A percentile compares a stretch with the other conserved stretches of the same genome.
These are phyloP conservation scores for Fraxinus quadrangulata DNA, from an alignment of 257 asterid species.

Conservation along the genomic window DNA sequence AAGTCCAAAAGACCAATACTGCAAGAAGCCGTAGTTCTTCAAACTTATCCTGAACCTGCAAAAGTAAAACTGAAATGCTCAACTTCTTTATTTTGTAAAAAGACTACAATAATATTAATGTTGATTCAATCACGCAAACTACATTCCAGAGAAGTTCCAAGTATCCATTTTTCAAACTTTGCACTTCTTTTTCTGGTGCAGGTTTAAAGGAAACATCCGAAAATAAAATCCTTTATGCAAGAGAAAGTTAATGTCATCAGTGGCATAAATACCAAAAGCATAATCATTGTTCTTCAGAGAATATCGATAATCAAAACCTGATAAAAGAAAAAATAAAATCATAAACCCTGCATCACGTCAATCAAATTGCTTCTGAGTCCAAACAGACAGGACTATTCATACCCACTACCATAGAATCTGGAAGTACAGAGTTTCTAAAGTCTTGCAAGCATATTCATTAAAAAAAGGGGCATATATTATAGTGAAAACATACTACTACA, in stretches of 20 bases:
- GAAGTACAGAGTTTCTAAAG: background rate
- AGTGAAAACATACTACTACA: background rate
- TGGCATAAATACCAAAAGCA: slow-evolving; percentile 6
- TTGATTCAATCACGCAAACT: slow-evolving; percentile 11
- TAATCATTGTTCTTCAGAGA: background rate
- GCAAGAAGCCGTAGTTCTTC: slow-evolving; percentile 18
- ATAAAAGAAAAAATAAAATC: background rate
- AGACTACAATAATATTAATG: background rate
- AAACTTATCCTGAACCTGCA: slow-evolving; percentile 32
- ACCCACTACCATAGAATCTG: slow-evolving; percentile 5
- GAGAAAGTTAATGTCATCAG: slow-evolving; percentile 1
- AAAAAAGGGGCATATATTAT: background rate
- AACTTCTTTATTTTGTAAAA: background rate
- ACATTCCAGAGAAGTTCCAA: background rate
- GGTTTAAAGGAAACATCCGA: slow-evolving; percentile 4
- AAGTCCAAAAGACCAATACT: slow-evolving; percentile 13
- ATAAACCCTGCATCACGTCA: background rate
- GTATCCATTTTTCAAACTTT: background rate
- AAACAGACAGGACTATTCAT: background rate
- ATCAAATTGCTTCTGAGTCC: background rate
- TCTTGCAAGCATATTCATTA: background rate
- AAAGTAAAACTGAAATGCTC: slow-evolving; percentile 15
- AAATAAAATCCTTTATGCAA: background rate
- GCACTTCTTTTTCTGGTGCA: background rate
- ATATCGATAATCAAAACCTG: background rate